Percentiles rank a stretch among this genome's conserved stretches.
Evolutionary conservation across 1,139 yeast species (phyloP).

Genomic region (Sugiyamaella paludigena): DNA sequence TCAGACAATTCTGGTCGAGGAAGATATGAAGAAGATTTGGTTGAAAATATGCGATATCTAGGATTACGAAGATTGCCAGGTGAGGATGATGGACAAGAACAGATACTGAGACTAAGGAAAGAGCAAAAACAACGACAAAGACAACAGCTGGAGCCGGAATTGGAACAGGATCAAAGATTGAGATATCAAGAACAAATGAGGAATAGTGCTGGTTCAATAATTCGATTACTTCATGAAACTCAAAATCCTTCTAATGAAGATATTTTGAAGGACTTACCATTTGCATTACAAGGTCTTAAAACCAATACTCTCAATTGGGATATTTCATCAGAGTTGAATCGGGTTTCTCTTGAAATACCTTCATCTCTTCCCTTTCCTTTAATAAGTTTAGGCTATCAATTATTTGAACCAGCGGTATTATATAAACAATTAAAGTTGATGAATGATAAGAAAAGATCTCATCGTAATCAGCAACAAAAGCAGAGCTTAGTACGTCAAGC

Average conservation of each 20-base stretch:
- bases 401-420: constrained; percentile 73
- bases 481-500: constrained; percentile 58
- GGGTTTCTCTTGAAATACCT: constrained; percentile 44
- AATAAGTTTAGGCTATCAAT: constrained; percentile 53
- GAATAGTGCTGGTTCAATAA: constrained; percentile 18
- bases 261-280: constrained; percentile 59
- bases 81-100: no score
- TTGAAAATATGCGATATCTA: neutral
- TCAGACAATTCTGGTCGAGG: neutral
- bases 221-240: constrained; percentile 18
- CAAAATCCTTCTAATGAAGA: constrained; percentile 46
- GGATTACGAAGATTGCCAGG: neutral
- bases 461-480: constrained; percentile 11
- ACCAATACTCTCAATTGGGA: constrained; percentile 58
- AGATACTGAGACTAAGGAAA: no score
- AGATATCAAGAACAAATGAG: neutral
- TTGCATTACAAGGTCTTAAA: constrained; percentile 69
- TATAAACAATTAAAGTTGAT: constrained; percentile 47
- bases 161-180: no score
- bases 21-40: neutral
- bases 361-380: constrained; percentile 54
- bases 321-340: constrained; percentile 28
- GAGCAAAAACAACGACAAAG: no score
- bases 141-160: no score
- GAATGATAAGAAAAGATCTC: constrained; percentile 33